These are phyloP conservation scores for Trichoderma breve DNA, from an alignment of 2,329 filamentous ascomycete genomes.

Conservation along the genomic window DNA sequence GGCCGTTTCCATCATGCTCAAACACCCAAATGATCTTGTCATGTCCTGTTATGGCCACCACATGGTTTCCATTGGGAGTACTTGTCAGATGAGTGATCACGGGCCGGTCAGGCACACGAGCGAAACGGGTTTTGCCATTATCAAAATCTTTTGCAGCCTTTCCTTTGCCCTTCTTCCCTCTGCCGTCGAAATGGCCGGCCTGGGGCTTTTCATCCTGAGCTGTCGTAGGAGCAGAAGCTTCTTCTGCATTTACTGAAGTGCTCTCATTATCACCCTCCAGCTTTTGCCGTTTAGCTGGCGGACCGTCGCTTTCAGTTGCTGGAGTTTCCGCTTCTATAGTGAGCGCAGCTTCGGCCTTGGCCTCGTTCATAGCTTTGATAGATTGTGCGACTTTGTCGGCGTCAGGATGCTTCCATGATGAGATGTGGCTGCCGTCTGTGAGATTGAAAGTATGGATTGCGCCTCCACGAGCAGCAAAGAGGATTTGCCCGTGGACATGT, in stretches of 20 bases:
- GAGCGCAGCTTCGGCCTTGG: slow-evolving; percentile 10
- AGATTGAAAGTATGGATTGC: slow-evolving; percentile 67
- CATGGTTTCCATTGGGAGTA: slow-evolving; percentile 62
- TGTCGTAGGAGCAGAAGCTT: not conserved
- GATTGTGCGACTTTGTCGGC: slow-evolving; percentile 35
- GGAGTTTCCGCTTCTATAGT: slow-evolving; percentile 22
- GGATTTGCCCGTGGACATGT: slow-evolving; percentile 50
- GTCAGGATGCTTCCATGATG: slow-evolving; percentile 58
- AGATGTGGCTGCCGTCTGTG: slow-evolving; percentile 55
- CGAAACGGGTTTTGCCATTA: slow-evolving; percentile 26
- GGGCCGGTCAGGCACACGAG: slow-evolving; percentile 49
- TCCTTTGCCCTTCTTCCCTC: slow-evolving; percentile 32
- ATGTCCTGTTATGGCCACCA: slow-evolving; percentile 80
- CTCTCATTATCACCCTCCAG: slow-evolving; percentile 27
- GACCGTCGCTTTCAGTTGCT: slow-evolving; percentile 30
- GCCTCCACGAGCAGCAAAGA: slow-evolving; percentile 73
- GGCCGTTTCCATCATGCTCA: slow-evolving; percentile 59
- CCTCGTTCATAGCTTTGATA: slow-evolving; percentile 27
- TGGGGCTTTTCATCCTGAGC: slow-evolving; percentile 19
- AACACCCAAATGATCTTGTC: slow-evolving; percentile 91
- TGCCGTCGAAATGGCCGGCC: slow-evolving; percentile 25
- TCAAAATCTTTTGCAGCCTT: slow-evolving; percentile 23
- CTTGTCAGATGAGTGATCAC: slow-evolving; percentile 68
- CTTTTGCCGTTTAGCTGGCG: slow-evolving; percentile 39
- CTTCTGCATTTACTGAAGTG: not conserved